Conservation (phyloP, 2,329 filamentous ascomycete species). For the Fusarium buharicum region DNA sequence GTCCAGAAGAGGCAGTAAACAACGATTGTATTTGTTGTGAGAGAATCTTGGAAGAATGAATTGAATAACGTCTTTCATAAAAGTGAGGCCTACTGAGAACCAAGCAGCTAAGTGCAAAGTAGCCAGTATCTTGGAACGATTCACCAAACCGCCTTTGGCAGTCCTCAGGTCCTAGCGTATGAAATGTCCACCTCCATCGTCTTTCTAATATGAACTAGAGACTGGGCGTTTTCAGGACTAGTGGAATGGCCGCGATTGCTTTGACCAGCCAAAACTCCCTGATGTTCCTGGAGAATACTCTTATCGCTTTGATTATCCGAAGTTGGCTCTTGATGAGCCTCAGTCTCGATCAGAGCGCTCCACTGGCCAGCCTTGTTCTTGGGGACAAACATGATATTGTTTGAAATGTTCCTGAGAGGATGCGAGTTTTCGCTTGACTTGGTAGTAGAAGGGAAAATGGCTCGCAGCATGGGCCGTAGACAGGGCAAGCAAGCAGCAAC, state of each 20-base stretch:
- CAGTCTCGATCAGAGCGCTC: slow-evolving; percentile 29
- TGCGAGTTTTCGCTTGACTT: slow-evolving; percentile 32
- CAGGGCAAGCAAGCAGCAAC: slow-evolving; percentile 29
- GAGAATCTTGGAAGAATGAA: no score
- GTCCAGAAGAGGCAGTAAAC: no score
- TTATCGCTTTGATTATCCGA: slow-evolving; percentile 32
- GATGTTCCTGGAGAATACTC: slow-evolving; percentile 28
- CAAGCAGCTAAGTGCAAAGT: no score
- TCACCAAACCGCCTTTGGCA: no score
- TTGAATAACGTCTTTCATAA: no score
- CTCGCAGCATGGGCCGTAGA: slow-evolving; percentile 20
- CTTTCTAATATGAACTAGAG: slow-evolving; percentile 15
- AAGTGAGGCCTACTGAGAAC: no score
- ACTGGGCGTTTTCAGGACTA: background rate
- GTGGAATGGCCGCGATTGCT: rapidly evolving
- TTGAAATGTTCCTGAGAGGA: slow-evolving; percentile 22
- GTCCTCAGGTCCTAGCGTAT: slow-evolving; percentile 1
- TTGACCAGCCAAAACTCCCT: background rate
- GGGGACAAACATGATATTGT: slow-evolving; percentile 34
- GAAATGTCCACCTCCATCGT: slow-evolving; percentile 23
- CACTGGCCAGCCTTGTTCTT: slow-evolving; percentile 34
- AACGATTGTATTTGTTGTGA: no score
- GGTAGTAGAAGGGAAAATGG: slow-evolving; percentile 22
- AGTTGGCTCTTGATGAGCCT: slow-evolving; percentile 12
- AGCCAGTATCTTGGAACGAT: no score